These are phyloP conservation scores for Echria macrotheca DNA, from an alignment of 495 filamentous ascomycete genomes.

Conservation along the genomic window DNA sequence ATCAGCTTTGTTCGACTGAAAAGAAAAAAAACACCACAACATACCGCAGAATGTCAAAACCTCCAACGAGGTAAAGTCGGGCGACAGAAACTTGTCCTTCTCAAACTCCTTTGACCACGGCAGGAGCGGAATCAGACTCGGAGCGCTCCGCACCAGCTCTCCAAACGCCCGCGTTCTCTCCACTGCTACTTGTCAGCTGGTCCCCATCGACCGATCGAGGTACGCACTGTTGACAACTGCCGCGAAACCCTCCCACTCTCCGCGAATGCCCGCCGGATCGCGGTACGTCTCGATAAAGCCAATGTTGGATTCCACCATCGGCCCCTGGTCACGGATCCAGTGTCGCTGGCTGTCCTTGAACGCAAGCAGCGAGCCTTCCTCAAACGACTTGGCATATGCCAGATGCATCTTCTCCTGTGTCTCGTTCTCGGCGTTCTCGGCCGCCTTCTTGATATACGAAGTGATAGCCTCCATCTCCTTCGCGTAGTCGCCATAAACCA, in stretches of 20 bases:
- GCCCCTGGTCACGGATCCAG: constrained; percentile 91
- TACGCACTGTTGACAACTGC: constrained; percentile 55
- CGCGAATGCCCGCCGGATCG: constrained; percentile 84
- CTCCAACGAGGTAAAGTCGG: constrained; percentile 88
- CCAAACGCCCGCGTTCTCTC: constrained; percentile 90
- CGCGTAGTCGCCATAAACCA: constrained; percentile 80
- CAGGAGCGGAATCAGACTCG: constrained; percentile 75
- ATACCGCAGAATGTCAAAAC: constrained; percentile 49
- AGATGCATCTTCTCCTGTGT: constrained; percentile 80
- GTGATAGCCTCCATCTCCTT: constrained; percentile 78
- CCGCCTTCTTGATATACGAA: constrained; percentile 63
- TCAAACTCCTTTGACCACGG: constrained; percentile 89
- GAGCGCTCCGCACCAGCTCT: constrained; percentile 73
- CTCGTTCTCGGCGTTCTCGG: constrained; percentile 72
- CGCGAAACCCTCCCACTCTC: constrained; percentile 97
- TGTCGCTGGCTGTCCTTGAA: constrained; percentile 87
- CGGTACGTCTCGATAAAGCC: constrained; percentile 97
- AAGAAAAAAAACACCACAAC: not conserved
- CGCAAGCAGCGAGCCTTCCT: constrained; percentile 73
- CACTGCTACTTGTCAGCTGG: too few relatives aligned
- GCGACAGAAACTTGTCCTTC: constrained; percentile 89
- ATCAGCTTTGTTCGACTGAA: not conserved
- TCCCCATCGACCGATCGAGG: too few relatives aligned
- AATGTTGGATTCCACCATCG: constrained; percentile 83
- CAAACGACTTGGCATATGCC: constrained; percentile 79